Base-by-base conservation (phyloP, 2,329 filamentous ascomycete genomes). In the Epichloe sp. region DNA sequence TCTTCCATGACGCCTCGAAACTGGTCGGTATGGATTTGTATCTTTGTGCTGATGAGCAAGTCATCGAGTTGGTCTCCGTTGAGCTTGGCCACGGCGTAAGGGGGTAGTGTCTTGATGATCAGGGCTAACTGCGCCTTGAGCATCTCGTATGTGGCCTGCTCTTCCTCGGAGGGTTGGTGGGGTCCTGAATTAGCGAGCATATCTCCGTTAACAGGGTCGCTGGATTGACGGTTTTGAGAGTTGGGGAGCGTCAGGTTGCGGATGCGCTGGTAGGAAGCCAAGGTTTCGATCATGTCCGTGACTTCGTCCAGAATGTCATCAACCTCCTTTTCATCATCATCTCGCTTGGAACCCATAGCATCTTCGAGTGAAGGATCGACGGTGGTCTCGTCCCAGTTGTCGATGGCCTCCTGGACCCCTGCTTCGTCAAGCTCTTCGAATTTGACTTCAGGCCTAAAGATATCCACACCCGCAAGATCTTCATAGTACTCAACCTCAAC, bases 41-140 rank as follows among this genome's bases (percentile, higher is more conserved):
- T 77, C 62, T 82, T 88, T 44, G 82, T 87, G 68, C 84, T 91
- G 62, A 95, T 85, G 55, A 87, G 83, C 46, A 95, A 72, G 52
- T 89, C 86, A 34, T 83, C 84, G n/a, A 95, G 70, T 64, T 89
- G 86, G 62, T 94, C 85, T 10, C 88, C 88, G 59, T 94, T 84
- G 54, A 95, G 72, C 60, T 93, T 91, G 5, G 89, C 83, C 23
- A 95, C 85, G 1, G 86, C 86, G 62, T 88, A 93, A 1, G 89
- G 89, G 1, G 89, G 89, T 11, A 95, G 70, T 40, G 78, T 80
- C 56, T 84, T 77, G 54, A 95, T 78, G 55, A 95, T 80, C 34
- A 89, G 71, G 0, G 80, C 73, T 19, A 95, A 71, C 62, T 90
- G 87, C 4, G 82, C 78, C 62, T 85, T 88, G 49, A 95, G 74